Conservation (phyloP, 768 basidiomycete genomes). For the Porpolomopsis calyptriformis region DNA sequence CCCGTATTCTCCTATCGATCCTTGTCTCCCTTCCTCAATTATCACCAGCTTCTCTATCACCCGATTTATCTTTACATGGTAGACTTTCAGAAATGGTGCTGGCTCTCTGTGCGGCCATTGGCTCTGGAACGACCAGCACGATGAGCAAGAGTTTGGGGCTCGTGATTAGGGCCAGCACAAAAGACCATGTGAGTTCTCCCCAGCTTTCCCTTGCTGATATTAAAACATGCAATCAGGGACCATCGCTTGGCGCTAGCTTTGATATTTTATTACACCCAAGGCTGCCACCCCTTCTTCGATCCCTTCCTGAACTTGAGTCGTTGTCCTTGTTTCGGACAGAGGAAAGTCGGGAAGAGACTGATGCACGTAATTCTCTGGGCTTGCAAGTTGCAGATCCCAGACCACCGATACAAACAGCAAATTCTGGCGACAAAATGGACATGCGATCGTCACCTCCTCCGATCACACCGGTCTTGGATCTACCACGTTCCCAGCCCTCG, state of each 20-base stretch:
- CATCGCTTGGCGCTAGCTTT: slow-evolving; percentile 27
- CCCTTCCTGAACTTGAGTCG: slow-evolving; percentile 51
- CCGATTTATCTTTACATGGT: slow-evolving; percentile 38
- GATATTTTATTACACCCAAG: slow-evolving; percentile 71
- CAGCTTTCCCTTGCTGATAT: neutral
- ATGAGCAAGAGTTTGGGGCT: slow-evolving; percentile 56
- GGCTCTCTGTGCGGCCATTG: slow-evolving; percentile 36
- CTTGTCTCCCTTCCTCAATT: slow-evolving; percentile 46
- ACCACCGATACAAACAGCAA: slow-evolving; percentile 3
- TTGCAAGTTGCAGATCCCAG: slow-evolving; percentile 16
- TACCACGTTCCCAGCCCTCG: neutral
- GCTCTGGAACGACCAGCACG: slow-evolving; percentile 41
- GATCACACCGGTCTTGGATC: neutral
- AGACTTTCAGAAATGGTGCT: slow-evolving; percentile 37
- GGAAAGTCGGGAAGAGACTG: slow-evolving; percentile 53
- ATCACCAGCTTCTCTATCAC: slow-evolving; percentile 44
- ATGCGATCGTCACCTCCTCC: neutral
- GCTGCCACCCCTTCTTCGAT: slow-evolving; percentile 62
- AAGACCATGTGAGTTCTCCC: slow-evolving; percentile 10
- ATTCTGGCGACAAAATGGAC: neutral
- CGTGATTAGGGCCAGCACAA: slow-evolving; percentile 32
- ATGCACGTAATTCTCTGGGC: slow-evolving; percentile 31
- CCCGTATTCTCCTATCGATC: slow-evolving; percentile 47
- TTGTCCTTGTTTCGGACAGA: slow-evolving; percentile 53
- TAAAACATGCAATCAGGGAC: neutral